A percentile compares a stretch with the other conserved stretches of the same genome.
phyloP scores from a whole-genome alignment of 2,329 filamentous ascomycete genomes.

The Alternaria hordeiaustralica region DNA sequence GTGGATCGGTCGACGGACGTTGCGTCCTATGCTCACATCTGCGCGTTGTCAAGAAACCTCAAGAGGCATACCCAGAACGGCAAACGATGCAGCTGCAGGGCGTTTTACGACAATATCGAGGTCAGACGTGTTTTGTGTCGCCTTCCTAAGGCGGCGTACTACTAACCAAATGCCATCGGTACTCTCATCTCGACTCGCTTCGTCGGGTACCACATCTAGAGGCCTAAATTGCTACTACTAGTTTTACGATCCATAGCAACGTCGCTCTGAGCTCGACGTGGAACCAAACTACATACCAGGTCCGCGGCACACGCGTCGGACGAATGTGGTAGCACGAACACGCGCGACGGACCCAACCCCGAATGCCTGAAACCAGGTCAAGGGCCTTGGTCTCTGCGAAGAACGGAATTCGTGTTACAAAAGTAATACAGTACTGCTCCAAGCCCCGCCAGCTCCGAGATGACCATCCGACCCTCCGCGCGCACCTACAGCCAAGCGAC shows the following conservation, averaged over 20 bases:
- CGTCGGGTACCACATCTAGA: background rate
- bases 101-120: background rate
- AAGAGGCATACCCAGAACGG: background rate
- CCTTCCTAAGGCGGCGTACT: background rate
- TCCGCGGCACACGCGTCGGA: background rate
- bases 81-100: background rate
- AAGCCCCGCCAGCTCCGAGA: background rate
- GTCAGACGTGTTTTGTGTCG: background rate
- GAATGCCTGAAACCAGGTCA: slow-evolving; percentile 1
- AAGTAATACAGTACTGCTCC: background rate
- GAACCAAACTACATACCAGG: background rate
- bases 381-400: background rate
- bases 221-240: background rate
- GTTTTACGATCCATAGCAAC: background rate
- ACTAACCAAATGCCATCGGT: background rate
- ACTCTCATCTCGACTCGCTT: background rate
- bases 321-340: background rate
- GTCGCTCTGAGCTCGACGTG: background rate
- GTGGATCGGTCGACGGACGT: background rate
- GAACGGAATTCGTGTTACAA: background rate
- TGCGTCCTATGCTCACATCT: background rate
- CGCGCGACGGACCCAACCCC: background rate
- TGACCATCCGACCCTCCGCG: slow-evolving; percentile 10
- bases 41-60: background rate
- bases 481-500: background rate